Base-by-base conservation (phyloP, 2,329 filamentous ascomycete species). In the Phaeosphaeriaceae sp. region DNA sequence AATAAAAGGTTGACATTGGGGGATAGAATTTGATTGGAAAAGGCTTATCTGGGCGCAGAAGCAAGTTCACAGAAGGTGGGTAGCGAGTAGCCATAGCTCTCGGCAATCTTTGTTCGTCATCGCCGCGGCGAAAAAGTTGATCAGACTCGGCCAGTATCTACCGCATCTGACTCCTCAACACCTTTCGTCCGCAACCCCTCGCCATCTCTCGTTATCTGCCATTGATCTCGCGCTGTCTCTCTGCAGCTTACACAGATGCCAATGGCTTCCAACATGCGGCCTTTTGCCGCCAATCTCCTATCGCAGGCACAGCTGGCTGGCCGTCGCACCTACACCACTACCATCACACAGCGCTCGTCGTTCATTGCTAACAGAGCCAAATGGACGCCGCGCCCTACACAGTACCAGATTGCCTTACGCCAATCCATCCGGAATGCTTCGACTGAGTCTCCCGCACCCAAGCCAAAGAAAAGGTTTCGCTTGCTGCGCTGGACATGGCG, bases 401-500 rank as follows among this genome's bases (percentile, higher is more conserved):
- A 68, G 53, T 52, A 59, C 38, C 67, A 73, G 59, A 68, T 71
- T 42, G 64, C 63, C 30, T 61, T 72, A 49, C 71, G 71, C 57
- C 69, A 72, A 57, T 63, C 64, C 23, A 54, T 72, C 54, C 68
- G 71, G 43, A 58, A 64, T 32, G 64, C 68, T 58, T 71, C 69
- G 41, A 67, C 58, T 17, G 61, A 70, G 16, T 60, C 59, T 26
- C 64, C 61, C 52, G 60, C 64, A 60, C 67, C 59, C 54, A 66
- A 68, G 65, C 65, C 61, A 45, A 76, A 68, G 83, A 86, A 70
- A 63, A 28, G 50, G 46, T 87, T 94, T 76, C 77, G 86, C 50
- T 82, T 85, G 58, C 80, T 97, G 70, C 84, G 84, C 72, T 96
- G 89, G 87, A 77, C 87, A 50, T 97, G 91, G 89, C 86, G 94